A percentile compares a stretch with the other conserved stretches of the same genome.
These are phyloP conservation scores for Exophiala oligosperma DNA, from an alignment of 2,329 filamentous ascomycete species.

Conservation along the genomic window DNA sequence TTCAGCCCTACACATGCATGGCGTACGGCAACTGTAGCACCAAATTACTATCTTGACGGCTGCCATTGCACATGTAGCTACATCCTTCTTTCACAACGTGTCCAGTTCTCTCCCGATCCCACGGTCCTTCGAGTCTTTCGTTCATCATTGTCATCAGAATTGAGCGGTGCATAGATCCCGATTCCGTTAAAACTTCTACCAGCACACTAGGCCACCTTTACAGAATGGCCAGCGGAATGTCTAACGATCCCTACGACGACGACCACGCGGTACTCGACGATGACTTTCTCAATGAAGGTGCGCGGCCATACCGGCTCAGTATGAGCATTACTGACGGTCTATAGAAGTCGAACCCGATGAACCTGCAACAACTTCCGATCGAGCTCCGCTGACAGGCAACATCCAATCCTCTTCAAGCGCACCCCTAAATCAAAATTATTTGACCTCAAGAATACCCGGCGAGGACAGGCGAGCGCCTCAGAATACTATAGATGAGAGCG, in stretches of 20 bases:
- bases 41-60: not conserved
- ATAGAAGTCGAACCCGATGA: constrained; percentile 82
- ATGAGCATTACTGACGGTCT: constrained; percentile 72
- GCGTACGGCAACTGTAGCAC: not conserved
- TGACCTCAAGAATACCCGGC: constrained; percentile 86
- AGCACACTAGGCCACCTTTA: constrained; percentile 12
- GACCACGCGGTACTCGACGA: constrained; percentile 32
- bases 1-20: not conserved
- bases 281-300: constrained; percentile 43
- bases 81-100: not conserved
- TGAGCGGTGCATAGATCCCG: not conserved
- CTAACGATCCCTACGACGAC: constrained; percentile 26
- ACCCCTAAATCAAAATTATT: constrained; percentile 71
- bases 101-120: not conserved
- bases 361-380: constrained; percentile 70
- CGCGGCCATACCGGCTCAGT: constrained; percentile 40
- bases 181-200: not conserved
- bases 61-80: not conserved
- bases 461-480: constrained; percentile 87
- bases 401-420: constrained; percentile 63
- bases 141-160: not conserved
- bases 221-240: constrained; percentile 35
- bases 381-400: constrained; percentile 79
- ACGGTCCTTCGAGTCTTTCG: not conserved
- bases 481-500: constrained; percentile 94